A percentile compares a stretch with the other conserved stretches of the same genome.
Evolutionary conservation across 1,284 basidiomycete genomes (phyloP).

Genomic region (Trichosporon sp.): DNA sequence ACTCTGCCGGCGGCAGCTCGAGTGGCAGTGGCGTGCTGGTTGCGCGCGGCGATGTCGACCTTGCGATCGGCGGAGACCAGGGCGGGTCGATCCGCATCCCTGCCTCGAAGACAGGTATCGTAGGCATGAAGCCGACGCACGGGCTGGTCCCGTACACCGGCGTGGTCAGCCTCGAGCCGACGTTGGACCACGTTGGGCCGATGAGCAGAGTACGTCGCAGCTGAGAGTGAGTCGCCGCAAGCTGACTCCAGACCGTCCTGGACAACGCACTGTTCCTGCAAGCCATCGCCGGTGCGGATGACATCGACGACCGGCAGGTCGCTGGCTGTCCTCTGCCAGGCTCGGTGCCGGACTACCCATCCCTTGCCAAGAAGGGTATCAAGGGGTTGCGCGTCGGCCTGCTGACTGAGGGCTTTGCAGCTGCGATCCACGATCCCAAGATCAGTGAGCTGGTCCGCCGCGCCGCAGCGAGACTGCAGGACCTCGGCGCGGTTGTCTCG

Average conservation of each 20-base stretch:
- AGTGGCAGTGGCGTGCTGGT: conserved; percentile 53
- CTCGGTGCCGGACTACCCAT: conserved; percentile 48
- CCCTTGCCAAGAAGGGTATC: conserved; percentile 27
- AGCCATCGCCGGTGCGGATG: conserved; percentile 53
- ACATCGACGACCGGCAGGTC: conserved; percentile 52
- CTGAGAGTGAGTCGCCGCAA: no score
- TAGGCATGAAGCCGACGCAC: conserved; percentile 54
- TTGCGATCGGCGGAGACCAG: conserved; percentile 55
- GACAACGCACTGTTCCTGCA: conserved; percentile 51
- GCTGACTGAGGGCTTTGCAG: conserved; percentile 49
- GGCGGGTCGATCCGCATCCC: conserved; percentile 52
- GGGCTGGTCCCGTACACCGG: conserved; percentile 55
- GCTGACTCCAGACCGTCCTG: conserved; percentile 45
- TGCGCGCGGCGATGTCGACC: conserved; percentile 48
- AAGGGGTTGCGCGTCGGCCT: conserved; percentile 50
- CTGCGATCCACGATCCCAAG: conserved; percentile 34
- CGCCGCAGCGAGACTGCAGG: conserved; percentile 13
- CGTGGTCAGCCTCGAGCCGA: conserved; percentile 49
- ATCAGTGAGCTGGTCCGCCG: conserved; percentile 15
- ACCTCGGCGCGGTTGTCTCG: conserved; percentile 19
- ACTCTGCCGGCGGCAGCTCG: conserved; percentile 51
- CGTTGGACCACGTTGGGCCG: conserved; percentile 47
- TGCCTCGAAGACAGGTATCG: conserved; percentile 51
- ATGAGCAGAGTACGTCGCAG: conserved; percentile 24
- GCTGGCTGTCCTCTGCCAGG: conserved; percentile 49